Evolutionary conservation across 371 early-diverging fungal genomes (phyloP).

Genomic region (Syncephalis plumigaleata): DNA sequence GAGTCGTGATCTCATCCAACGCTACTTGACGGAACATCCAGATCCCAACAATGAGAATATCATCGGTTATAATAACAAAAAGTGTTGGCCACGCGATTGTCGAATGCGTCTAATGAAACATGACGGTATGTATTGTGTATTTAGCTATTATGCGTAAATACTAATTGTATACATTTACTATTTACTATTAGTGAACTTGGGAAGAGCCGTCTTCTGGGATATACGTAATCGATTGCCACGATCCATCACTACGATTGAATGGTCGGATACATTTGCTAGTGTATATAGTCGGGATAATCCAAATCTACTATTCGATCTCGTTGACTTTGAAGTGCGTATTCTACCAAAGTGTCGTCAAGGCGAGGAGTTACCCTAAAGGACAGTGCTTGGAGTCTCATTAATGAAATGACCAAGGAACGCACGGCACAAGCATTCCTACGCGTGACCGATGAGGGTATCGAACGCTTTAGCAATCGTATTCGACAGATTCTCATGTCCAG

Average conservation of each 20-base stretch:
- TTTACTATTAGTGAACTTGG: slow-evolving; percentile 38
- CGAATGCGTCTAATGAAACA: slow-evolving; percentile 98
- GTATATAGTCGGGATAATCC: slow-evolving; percentile 96
- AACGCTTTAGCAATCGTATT: slow-evolving; percentile 88
- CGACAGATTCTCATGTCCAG: slow-evolving; percentile 96
- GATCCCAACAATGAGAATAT: slow-evolving; percentile 98
- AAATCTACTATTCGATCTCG: slow-evolving; percentile 74
- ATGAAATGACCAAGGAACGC: slow-evolving; percentile 92
- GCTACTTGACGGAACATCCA: slow-evolving; percentile 93
- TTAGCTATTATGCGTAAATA: too few relatives aligned
- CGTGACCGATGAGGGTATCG: slow-evolving; percentile 85
- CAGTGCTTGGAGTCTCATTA: slow-evolving; percentile 93
- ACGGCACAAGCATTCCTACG: slow-evolving; percentile 93
- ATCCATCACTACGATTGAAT: slow-evolving; percentile 91
- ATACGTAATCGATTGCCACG: slow-evolving; percentile 95
- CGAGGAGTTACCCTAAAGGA: slow-evolving; percentile 83
- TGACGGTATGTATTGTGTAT: slow-evolving; percentile 42
- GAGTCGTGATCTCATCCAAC: slow-evolving; percentile 86
- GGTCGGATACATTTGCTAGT: slow-evolving; percentile 91
- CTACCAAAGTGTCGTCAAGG: slow-evolving; percentile 72
- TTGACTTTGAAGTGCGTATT: slow-evolving; percentile 81
- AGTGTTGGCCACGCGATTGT: slow-evolving; percentile 96
- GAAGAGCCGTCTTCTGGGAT: slow-evolving; percentile 96
- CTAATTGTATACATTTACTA: too few relatives aligned
- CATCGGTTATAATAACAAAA: slow-evolving; percentile 93